Evolutionary conservation across 192 early-diverging fungal species (phyloP), one percentile per base, ranked within the genome.

Genomic region (Coemansia sp.): DNA sequence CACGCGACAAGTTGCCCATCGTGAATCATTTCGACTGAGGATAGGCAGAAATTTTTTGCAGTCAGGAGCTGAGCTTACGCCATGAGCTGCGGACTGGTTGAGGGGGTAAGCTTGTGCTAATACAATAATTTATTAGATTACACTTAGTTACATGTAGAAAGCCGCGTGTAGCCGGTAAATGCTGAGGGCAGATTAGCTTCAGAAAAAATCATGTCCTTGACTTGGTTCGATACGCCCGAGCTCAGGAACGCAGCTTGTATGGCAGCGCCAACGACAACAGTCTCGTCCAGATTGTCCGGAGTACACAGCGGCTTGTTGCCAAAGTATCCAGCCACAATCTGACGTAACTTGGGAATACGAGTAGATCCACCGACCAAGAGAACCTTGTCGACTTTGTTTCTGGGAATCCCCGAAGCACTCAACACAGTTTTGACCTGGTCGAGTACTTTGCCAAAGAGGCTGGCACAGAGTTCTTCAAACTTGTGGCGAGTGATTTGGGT

Each of bases 291-390:
- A 90, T 97, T 97, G 86, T 97, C 95, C 64, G 92, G 91, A 92
- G 85, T 95, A 92, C 95, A 95, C 78, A 93, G 94, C 88, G 97
- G 93, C 90, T 97, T 98, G 76, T 95, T 95, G 91, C 95, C 95
- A 86, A 98, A 98, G 90, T 90, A 97, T 87, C 97, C 95, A 36
- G 93, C 91, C 74, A 98, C 90, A 81, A 97, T 90, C 89, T 97
- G 94, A 85, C 96, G 95, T 81, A 98, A 89, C 90, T 96, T 97
- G 88, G 97, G 97, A 87, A 98, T 98, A 90, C 95, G 97, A 70
- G 95, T 97, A 66, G 97, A 97, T 73, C 97, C 95, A 85, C 97
- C 97, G 70, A 97, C 97, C 38, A 98, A 87, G 75, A 97, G 94
- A 74, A 98, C 95, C 76, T 97, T 95, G 64, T 96, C 86, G 67